Conservation (phyloP, 176 grass and related monocot genomes). For the Musa schizocarpa region DNA sequence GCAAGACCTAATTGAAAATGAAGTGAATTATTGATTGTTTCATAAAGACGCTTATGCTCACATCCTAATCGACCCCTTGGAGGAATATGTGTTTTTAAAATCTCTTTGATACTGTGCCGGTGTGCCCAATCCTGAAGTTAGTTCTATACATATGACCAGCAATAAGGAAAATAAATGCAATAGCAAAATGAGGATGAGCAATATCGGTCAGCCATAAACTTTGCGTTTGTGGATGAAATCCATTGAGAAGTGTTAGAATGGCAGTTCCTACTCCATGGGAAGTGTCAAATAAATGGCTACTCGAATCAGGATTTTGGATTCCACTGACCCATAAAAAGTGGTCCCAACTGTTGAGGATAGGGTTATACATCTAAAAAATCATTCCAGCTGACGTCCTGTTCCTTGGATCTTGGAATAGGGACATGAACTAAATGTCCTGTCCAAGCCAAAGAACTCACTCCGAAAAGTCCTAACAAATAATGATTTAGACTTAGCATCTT, state of each 20-base stretch:
- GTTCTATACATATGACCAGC: no score
- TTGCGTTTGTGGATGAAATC: no score
- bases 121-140: not conserved
- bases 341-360: no score
- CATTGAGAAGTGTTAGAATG: constrained; percentile 7
- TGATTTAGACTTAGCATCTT: constrained; percentile 2
- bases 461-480: not conserved
- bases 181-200: no score
- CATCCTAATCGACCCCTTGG: not conserved
- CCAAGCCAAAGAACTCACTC: constrained; percentile 15
- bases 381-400: not conserved
- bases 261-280: not conserved
- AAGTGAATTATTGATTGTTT: constrained; percentile 1
- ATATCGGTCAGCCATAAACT: no score
- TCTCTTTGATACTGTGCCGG: not conserved
- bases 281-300: constrained; percentile 16
- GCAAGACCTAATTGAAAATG: no score
- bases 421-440: constrained; percentile 1
- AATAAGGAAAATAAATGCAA: no score
- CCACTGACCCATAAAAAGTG: no score
- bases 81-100: not conserved
- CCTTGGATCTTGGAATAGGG: not conserved
- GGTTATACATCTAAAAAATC: no score
- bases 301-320: constrained; percentile 8
- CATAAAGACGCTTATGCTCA: not conserved